phyloP scores from a whole-genome alignment of 1,284 basidiomycete genomes.

The Cutaneotrichosporon spelunceum region DNA sequence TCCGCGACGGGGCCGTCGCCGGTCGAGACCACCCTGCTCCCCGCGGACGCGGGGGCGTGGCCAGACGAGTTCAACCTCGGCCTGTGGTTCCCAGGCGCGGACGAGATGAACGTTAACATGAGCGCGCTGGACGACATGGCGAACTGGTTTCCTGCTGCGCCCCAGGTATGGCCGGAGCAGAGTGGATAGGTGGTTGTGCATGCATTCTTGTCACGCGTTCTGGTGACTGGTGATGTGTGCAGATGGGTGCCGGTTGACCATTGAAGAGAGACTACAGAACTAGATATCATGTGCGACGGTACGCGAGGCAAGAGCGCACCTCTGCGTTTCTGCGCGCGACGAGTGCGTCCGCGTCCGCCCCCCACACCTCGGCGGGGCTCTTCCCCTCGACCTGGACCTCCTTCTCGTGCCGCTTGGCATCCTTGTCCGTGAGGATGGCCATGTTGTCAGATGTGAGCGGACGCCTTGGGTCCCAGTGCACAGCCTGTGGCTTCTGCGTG shows the following conservation, averaged over 20 bases:
- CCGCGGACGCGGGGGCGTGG: neutral
- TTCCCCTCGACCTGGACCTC: constrained; percentile 55
- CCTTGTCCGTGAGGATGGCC: constrained; percentile 71
- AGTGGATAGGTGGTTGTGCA: no score
- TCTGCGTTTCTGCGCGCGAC: constrained; percentile 56
- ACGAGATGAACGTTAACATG: constrained; percentile 3
- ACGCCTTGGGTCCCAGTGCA: constrained; percentile 70
- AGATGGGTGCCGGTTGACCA: no score
- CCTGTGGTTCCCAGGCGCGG: constrained; percentile 19
- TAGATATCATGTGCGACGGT: constrained; percentile 36
- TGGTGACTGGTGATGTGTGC: no score
- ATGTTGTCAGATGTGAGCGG: constrained; percentile 71
- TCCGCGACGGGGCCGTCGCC: neutral
- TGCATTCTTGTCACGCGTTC: no score
- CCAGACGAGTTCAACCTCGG: constrained; percentile 20
- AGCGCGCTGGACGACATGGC: constrained; percentile 21
- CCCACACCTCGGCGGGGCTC: constrained; percentile 63
- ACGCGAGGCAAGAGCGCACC: constrained; percentile 54
- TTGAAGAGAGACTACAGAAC: no score
- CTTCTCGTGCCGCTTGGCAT: constrained; percentile 66
- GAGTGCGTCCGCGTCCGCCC: constrained; percentile 58
- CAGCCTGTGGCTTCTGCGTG: constrained; percentile 54
- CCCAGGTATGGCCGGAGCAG: constrained; percentile 24
- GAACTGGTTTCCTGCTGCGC: constrained; percentile 24
- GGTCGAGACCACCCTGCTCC: neutral